phyloP scores from a whole-genome alignment of 1,284 basidiomycete genomes.

The Austropuccinia psidii region DNA sequence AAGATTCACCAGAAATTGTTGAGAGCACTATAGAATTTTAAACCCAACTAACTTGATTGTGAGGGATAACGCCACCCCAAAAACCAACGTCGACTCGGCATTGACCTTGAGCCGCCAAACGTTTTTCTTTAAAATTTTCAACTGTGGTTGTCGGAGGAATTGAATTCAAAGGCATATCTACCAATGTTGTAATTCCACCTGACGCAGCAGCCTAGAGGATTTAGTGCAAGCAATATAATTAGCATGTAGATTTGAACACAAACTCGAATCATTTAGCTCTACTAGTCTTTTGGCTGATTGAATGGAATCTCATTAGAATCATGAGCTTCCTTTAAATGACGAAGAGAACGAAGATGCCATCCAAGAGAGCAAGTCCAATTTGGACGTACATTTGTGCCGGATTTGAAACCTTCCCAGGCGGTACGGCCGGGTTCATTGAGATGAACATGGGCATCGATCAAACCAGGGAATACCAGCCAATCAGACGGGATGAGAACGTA shows the following conservation, averaged over 20 bases:
- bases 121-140: slow-evolving; percentile 63
- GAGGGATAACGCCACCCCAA: slow-evolving; percentile 88
- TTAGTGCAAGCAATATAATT: not conserved
- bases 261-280: not conserved
- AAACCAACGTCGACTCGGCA: slow-evolving; percentile 80
- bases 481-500: not conserved
- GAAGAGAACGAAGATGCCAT: no score
- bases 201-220: slow-evolving; percentile 62
- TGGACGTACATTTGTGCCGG: slow-evolving; percentile 57
- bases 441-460: slow-evolving; percentile 64
- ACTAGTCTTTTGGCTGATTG: not conserved
- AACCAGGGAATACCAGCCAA: slow-evolving; percentile 23
- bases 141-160: slow-evolving; percentile 87
- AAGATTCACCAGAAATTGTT: no score
- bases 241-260: not conserved
- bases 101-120: slow-evolving; percentile 61
- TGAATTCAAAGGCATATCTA: slow-evolving; percentile 93
- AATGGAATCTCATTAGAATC: not conserved
- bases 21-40: not conserved
- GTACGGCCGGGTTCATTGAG: slow-evolving; percentile 85
- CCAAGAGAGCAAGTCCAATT: no score
- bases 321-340: not conserved
- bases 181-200: slow-evolving; percentile 80
- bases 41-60: slow-evolving; percentile 63
- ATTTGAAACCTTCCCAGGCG: slow-evolving; percentile 87